Evolutionary conservation across 2,329 filamentous ascomycete genomes (phyloP).

Genomic region (Fusarium circinatum): DNA sequence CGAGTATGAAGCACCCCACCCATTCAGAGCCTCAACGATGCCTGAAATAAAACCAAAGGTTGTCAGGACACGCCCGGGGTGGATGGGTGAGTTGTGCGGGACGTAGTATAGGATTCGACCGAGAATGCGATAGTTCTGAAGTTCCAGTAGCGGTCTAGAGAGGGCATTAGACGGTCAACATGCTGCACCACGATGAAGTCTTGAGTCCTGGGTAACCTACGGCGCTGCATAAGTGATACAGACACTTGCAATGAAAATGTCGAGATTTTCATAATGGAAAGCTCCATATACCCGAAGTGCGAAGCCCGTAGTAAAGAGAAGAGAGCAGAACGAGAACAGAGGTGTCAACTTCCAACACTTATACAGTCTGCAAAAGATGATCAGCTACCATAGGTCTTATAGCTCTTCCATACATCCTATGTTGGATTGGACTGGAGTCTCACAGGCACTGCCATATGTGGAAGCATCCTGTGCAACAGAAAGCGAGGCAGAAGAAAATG

Average conservation of each 20-base stretch:
- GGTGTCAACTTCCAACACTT: conserved; percentile 66
- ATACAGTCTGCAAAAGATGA: conserved; percentile 55
- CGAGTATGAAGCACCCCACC: conserved; percentile 59
- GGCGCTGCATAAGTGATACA: conserved; percentile 51
- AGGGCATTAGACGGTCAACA: background rate
- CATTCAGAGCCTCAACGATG: conserved; percentile 59
- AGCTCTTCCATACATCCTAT: background rate
- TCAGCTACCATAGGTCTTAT: background rate
- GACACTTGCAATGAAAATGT: conserved; percentile 48
- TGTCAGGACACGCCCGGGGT: conserved; percentile 57
- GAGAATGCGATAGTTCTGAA: conserved; percentile 71
- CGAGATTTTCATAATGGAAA: conserved; percentile 47
- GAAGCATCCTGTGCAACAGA: conserved; percentile 49
- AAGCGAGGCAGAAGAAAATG: conserved; percentile 58
- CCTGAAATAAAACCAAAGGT: conserved; percentile 59
- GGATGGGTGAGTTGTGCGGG: conserved; percentile 65
- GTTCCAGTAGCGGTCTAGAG: conserved; percentile 64
- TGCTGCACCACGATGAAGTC: background rate
- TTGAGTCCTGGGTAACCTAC: conserved; percentile 32
- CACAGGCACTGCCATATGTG: conserved; percentile 60
- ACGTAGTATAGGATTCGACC: conserved; percentile 66
- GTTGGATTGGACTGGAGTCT: conserved; percentile 36
- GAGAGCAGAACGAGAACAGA: conserved; percentile 63
- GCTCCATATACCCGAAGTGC: conserved; percentile 52
- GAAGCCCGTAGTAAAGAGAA: conserved; percentile 67